Percentiles rank a stretch among this genome's conserved stretches.
phyloP scores from a whole-genome alignment of 1,284 basidiomycete species.

The Tilletia indica region DNA sequence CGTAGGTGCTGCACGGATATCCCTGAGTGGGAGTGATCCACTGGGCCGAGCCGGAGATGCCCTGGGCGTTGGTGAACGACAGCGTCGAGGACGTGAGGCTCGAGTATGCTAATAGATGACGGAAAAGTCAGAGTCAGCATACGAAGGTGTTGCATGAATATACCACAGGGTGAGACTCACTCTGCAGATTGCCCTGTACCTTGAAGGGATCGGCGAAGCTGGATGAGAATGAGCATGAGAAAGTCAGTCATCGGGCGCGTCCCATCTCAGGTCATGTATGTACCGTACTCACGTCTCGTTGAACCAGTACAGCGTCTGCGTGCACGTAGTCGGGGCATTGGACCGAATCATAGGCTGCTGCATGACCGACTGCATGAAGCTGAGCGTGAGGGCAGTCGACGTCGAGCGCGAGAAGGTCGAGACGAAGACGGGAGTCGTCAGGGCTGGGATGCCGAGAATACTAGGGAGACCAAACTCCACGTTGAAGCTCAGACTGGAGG shows the following conservation, averaged over 20 bases:
- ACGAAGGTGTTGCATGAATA: too few species aligned
- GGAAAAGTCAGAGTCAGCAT: too few species aligned
- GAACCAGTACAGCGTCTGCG: slow-evolving; percentile 6
- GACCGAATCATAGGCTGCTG: slow-evolving; percentile 7
- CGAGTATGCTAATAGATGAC: background rate
- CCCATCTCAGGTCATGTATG: background rate
- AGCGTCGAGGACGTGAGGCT: slow-evolving; percentile 2
- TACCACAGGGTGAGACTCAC: background rate
- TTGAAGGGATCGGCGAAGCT: slow-evolving; percentile 11
- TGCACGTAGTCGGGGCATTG: background rate
- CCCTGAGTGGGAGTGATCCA: slow-evolving; percentile 15
- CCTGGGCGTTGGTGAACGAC: slow-evolving; percentile 14
- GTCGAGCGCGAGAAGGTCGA: slow-evolving; percentile 14
- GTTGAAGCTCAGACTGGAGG: slow-evolving; percentile 1
- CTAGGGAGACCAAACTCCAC: slow-evolving; percentile 7
- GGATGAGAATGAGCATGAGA: background rate
- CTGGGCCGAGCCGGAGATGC: slow-evolving; percentile 13
- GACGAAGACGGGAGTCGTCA: slow-evolving; percentile 10
- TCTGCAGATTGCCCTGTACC: slow-evolving; percentile 5
- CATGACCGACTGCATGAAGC: slow-evolving; percentile 6
- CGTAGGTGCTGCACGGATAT: slow-evolving; percentile 13
- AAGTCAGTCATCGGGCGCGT: background rate
- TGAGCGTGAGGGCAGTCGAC: background rate
- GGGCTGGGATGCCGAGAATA: background rate
- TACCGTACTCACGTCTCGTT: slow-evolving; percentile 6